Percentiles rank a stretch among this genome's conserved stretches.
Conservation (phyloP, 208 protist genomes). For the Crithidia sp. region DNA sequence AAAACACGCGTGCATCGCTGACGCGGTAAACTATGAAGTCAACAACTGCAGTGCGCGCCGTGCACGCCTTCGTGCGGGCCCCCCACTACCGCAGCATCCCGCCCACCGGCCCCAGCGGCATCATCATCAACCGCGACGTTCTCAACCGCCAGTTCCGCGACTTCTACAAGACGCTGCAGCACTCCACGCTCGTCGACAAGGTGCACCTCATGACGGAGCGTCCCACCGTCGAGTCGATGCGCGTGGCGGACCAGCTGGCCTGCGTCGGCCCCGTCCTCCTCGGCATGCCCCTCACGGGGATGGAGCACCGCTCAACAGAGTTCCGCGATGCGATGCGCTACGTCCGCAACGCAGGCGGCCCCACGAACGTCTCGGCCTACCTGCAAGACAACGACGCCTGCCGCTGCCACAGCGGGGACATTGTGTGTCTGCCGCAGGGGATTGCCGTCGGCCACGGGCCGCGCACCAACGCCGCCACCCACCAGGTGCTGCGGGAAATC, state of each 20-base stretch:
- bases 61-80: conserved; percentile 90
- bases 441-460: conserved; percentile 88
- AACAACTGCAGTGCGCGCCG: conserved; percentile 23
- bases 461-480: conserved; percentile 85
- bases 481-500: conserved; percentile 75
- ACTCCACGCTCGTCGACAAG: conserved; percentile 88
- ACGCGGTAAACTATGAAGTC: conserved; percentile 22
- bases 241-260: conserved; percentile 81
- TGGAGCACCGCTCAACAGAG: conserved; percentile 88
- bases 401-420: conserved; percentile 87
- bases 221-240: conserved; percentile 67
- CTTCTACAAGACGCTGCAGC: conserved; percentile 89
- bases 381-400: conserved; percentile 87
- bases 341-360: conserved; percentile 78
- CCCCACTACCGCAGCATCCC: conserved; percentile 86
- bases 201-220: conserved; percentile 91
- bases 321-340: conserved; percentile 92
- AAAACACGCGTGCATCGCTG: not conserved
- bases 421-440: conserved; percentile 84
- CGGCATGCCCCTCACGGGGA: conserved; percentile 80
- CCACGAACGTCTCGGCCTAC: conserved; percentile 71
- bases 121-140: conserved; percentile 90
- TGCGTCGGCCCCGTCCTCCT: conserved; percentile 84
- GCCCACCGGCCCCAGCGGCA: conserved; percentile 78
- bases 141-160: conserved; percentile 90